phyloP scores from a whole-genome alignment of 2,329 filamentous ascomycete species.

The Pestalotiopsis sp. region DNA sequence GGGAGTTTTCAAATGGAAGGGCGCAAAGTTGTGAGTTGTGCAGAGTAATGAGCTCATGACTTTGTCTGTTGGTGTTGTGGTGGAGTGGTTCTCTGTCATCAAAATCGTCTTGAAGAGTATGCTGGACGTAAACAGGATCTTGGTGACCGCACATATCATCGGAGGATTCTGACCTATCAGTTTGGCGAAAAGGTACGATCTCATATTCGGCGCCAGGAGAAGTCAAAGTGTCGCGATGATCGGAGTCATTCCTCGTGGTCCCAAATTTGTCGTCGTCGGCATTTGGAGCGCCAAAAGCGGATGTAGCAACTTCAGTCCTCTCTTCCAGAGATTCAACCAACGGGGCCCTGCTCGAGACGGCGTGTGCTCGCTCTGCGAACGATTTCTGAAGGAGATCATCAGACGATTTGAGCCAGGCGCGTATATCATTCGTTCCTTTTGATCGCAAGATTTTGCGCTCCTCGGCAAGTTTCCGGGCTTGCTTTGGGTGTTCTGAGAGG shows the following conservation, averaged over 20 bases:
- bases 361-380: neutral
- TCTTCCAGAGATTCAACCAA: neutral
- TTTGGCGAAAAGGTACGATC: neutral
- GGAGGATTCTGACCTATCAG: neutral
- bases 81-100: neutral
- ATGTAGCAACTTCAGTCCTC: neutral
- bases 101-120: neutral
- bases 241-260: neutral
- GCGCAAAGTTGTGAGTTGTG: neutral
- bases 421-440: neutral
- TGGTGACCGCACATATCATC: neutral
- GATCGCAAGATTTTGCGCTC: neutral
- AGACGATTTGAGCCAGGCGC: neutral
- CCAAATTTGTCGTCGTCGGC: neutral
- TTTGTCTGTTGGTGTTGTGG: neutral
- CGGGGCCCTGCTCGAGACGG: neutral
- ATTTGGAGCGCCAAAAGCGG: neutral
- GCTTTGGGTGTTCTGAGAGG: neutral
- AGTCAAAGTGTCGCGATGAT: neutral
- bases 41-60: neutral
- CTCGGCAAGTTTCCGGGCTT: neutral
- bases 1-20: neutral
- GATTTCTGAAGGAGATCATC: neutral
- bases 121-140: neutral
- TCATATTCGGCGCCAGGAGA: neutral